Evolutionary conservation across 2,329 filamentous ascomycete genomes (phyloP), one percentile per base, ranked within the genome.

Genomic region (Penicillium sp.): DNA sequence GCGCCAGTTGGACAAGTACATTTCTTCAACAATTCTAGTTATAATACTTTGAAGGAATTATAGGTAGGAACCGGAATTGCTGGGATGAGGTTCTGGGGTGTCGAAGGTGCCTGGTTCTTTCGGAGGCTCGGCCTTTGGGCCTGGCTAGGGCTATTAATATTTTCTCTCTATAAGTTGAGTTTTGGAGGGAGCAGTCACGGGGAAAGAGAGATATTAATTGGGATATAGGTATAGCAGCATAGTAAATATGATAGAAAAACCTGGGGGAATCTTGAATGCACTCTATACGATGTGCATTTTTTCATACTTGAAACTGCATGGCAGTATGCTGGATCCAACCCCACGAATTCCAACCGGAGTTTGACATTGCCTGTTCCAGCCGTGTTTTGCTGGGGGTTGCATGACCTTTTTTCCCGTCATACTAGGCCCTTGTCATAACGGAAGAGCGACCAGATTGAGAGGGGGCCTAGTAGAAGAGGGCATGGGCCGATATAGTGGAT

Each of bases 401-500:
- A 51, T 51, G 49, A 51, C 49, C 22, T 13, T 33, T 33, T 33
- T 5, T 12, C 26, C 28, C 49, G 49, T 51, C 49, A 51, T 51
- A 51, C 49, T 33, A 28, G 35, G 28, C 30, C 49, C 49, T 51
- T 33, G 28, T 35, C 49, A 13, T 15, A 4, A 24, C n/a, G 10
- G 49, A 33, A 50, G 47, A n/a, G 22, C 13, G 30, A 19, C 49
- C 30, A 19, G 17, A 33, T 22, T 17, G 28, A 50, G 19, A 37
- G 44, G 44, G 15, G n/a, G 28, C n/a, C 49, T 51, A 22, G 47
- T 30, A 33, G 28, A 28, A 49, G 28, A 33, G 47, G 15, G 28
- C 30, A 51, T 51, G 49, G 49, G 49, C 49, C 49, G 49, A 51
- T 51, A 5, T 15, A 49, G 45, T 49, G 45, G 45, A 49, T 49